phyloP scores from a whole-genome alignment of 306 rosid species.

The Glycine soja region DNA sequence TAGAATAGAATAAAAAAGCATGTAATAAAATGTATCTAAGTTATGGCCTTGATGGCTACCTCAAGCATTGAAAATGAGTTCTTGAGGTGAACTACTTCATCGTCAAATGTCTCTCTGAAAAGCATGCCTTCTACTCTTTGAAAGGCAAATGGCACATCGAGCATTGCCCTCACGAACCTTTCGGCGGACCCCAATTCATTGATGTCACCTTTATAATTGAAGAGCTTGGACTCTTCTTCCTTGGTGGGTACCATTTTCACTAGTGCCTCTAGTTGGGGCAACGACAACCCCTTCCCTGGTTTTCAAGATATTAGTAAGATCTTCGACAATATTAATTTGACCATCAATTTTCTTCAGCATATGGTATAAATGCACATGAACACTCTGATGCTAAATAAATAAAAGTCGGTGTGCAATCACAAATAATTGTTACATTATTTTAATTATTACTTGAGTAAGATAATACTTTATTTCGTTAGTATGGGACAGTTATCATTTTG shows the following conservation, averaged over 20 bases:
- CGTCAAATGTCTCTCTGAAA: conserved; percentile 87
- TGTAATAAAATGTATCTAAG: too few species aligned
- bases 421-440: too few species aligned
- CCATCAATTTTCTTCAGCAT: conserved; percentile 32
- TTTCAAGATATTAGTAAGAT: conserved; percentile 31
- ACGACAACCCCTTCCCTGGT: conserved; percentile 75
- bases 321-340: conserved; percentile 31
- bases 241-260: conserved; percentile 88
- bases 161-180: conserved; percentile 72
- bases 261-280: conserved; percentile 89
- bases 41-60: conserved; percentile 54
- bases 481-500: too few species aligned
- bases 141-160: conserved; percentile 78
- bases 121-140: conserved; percentile 86
- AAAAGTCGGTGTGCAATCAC: conserved; percentile 30
- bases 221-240: conserved; percentile 84
- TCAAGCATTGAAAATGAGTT: conserved; percentile 94
- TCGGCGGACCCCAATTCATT: conserved; percentile 91
- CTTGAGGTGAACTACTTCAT: conserved; percentile 86
- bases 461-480: too few species aligned
- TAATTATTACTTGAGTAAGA: too few species aligned
- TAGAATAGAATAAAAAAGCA: too few species aligned
- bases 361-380: conserved; percentile 42
- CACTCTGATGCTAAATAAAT: not conserved
- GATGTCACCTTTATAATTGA: conserved; percentile 73